Evolutionary conservation across 306 rosid genomes (phyloP).

Genomic region (Cercis canadensis): DNA sequence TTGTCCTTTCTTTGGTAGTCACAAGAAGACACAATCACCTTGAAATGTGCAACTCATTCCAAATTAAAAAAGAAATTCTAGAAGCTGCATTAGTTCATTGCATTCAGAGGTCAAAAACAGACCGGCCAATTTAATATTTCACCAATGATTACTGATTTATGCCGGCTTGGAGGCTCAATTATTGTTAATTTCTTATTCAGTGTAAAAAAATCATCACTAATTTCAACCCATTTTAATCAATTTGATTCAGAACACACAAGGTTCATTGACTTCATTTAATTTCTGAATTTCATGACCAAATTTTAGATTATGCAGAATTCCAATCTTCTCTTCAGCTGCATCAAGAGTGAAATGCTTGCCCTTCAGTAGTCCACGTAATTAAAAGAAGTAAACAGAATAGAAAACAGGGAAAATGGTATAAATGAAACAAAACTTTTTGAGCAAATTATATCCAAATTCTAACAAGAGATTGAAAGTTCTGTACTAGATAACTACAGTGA

Average conservation of each 20-base stretch:
- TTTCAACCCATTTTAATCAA: constrained; percentile 31
- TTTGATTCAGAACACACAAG: constrained; percentile 23
- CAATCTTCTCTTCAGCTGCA: constrained; percentile 24
- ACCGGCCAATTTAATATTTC: constrained; percentile 39
- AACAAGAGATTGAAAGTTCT: constrained; percentile 42
- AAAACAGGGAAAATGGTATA: background rate
- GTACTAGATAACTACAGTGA: constrained; percentile 44
- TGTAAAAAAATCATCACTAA: constrained; percentile 14
- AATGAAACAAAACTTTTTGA: constrained; percentile 32
- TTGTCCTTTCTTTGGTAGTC: constrained; percentile 9
- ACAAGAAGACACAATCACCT: constrained; percentile 35
- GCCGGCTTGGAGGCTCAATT: constrained; percentile 47
- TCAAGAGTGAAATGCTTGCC: constrained; percentile 4
- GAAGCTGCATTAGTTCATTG: constrained; percentile 38
- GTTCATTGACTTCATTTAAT: constrained; percentile 14
- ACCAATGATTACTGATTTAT: constrained; percentile 39
- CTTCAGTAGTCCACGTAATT: constrained; percentile 32
- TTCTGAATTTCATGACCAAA: constrained; percentile 25
- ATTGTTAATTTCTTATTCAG: constrained; percentile 29
- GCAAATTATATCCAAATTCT: constrained; percentile 40
- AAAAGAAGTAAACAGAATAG: constrained; percentile 27
- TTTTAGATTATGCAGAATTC: constrained; percentile 14
- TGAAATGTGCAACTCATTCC: constrained; percentile 36
- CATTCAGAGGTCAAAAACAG: constrained; percentile 25
- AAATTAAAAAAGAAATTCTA: constrained; percentile 31